These are phyloP conservation scores for Digitaria exilis DNA, from an alignment of 202 grass and related monocot species.

Conservation along the genomic window DNA sequence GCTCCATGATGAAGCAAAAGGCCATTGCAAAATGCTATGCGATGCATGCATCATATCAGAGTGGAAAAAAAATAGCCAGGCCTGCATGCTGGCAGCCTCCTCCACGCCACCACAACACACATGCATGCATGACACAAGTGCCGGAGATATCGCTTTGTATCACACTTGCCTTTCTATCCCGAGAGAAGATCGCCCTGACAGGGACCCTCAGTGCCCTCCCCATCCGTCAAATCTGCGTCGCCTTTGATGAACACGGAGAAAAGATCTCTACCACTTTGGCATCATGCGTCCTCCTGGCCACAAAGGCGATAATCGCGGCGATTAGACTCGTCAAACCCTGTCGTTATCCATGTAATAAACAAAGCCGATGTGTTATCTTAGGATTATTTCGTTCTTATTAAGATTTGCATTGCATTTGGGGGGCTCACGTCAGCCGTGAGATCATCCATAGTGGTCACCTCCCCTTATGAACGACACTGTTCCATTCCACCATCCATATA, in stretches of 20 bases:
- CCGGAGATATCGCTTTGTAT: neutral
- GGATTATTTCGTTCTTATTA: neutral
- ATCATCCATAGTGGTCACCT: neutral
- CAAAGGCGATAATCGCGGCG: neutral
- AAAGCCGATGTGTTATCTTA: neutral
- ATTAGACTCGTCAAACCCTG: slow-evolving; percentile 14
- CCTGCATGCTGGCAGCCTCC: neutral
- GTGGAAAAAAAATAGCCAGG: neutral
- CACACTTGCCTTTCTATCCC: slow-evolving; percentile 7
- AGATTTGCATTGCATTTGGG: neutral
- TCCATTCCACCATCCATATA: neutral
- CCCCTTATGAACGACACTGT: neutral
- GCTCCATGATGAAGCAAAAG: slow-evolving; percentile 25
- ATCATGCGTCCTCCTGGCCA: neutral
- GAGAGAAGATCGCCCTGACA: slow-evolving; percentile 1
- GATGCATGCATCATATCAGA: slow-evolving; percentile 5
- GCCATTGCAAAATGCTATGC: neutral
- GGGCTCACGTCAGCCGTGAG: slow-evolving; percentile 18
- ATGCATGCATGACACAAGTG: neutral
- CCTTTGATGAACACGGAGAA: slow-evolving; percentile 14
- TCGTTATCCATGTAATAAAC: neutral
- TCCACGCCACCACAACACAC: neutral
- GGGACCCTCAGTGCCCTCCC: neutral
- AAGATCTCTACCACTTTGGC: neutral
- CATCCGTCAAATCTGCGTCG: neutral